These are phyloP conservation scores for Fragaria nilgerrensis DNA, from an alignment of 306 rosid genomes.

Conservation along the genomic window DNA sequence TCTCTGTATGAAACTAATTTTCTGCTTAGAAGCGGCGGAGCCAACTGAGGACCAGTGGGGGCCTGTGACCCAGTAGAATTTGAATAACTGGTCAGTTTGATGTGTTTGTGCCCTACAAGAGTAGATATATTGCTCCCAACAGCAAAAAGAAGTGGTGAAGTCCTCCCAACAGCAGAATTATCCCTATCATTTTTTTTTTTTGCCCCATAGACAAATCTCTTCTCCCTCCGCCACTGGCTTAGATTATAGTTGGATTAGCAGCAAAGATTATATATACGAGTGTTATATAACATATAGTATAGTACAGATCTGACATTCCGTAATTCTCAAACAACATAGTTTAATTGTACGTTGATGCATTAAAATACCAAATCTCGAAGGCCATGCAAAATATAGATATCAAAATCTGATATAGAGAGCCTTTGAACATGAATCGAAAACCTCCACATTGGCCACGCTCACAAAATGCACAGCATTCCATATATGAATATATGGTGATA, in stretches of 20 bases:
- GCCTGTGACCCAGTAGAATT: too few species aligned
- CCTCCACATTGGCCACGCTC: constrained; percentile 61
- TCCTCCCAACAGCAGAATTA: too few species aligned
- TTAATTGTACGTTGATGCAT: constrained; percentile 22
- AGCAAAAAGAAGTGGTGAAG: too few species aligned
- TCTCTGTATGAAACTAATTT: not conserved
- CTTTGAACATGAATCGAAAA: constrained; percentile 49
- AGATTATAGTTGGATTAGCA: not conserved
- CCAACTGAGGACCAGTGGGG: too few species aligned
- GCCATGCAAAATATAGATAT: constrained; percentile 37
- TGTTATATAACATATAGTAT: constrained; percentile 15
- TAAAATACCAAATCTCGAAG: constrained; percentile 43
- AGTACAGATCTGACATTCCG: constrained; percentile 77
- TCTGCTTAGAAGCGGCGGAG: not conserved
- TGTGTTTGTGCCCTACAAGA: too few species aligned
- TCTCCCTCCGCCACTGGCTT: too few species aligned
- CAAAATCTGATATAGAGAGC: constrained; percentile 12
- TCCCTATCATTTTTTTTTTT: too few species aligned
- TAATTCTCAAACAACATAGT: constrained; percentile 53
- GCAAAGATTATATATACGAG: not conserved
- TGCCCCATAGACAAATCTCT: too few species aligned
- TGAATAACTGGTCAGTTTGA: too few species aligned
- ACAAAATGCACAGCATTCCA: constrained; percentile 63
- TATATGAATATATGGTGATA: constrained; percentile 37
- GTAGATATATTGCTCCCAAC: too few species aligned